These are phyloP conservation scores for Pseudogymnoascus sp. DNA, from an alignment of 2,329 filamentous ascomycete genomes.

Conservation along the genomic window DNA sequence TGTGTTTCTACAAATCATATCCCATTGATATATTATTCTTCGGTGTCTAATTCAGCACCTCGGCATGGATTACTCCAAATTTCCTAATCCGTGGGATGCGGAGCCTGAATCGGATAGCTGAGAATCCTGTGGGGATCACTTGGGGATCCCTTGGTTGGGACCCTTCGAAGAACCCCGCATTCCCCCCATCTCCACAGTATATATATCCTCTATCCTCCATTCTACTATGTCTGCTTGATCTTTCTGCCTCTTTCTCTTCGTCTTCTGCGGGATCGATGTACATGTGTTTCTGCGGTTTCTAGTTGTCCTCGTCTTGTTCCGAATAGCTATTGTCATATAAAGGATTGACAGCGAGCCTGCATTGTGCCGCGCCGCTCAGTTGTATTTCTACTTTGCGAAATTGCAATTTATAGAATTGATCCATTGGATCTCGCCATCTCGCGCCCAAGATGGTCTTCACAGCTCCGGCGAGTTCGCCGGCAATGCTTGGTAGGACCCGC, in stretches of 20 bases:
- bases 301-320: not conserved
- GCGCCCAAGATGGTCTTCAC: constrained; percentile 2
- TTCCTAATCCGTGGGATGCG: not conserved
- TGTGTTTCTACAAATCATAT: not conserved
- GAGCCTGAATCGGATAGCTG: not conserved
- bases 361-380: not conserved
- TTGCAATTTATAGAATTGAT: not conserved
- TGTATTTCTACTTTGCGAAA: not conserved
- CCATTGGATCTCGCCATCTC: not conserved
- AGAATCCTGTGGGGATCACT: not conserved
- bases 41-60: not conserved
- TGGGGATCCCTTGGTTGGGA: not conserved
- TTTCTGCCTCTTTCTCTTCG: not conserved
- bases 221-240: not conserved
- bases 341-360: not conserved
- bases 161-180: not conserved
- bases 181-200: not conserved
- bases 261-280: not conserved
- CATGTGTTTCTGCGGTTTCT: not conserved
- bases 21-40: not conserved
- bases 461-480: not conserved
- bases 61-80: not conserved
- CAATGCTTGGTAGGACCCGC: not conserved
- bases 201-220: not conserved
- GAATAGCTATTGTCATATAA: not conserved